phyloP scores from a whole-genome alignment of 78 protist species.

The Speleostelium caveatum region DNA sequence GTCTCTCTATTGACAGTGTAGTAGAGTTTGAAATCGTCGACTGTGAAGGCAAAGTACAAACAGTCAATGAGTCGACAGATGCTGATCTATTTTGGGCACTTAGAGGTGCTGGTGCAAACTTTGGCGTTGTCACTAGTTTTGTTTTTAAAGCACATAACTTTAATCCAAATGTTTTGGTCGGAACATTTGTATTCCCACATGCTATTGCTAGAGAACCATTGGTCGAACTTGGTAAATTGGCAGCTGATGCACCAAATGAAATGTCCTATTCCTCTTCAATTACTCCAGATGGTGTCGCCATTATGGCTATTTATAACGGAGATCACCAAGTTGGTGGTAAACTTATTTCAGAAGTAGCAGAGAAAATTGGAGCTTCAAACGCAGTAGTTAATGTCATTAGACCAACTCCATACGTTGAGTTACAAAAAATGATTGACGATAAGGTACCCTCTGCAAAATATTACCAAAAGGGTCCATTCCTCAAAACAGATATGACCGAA shows the following conservation, averaged over 20 bases:
- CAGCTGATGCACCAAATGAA: not conserved
- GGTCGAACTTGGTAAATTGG: not conserved
- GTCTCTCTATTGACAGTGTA: conserved; percentile 35
- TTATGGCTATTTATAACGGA: conserved; percentile 15
- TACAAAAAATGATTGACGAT: conserved; percentile 14
- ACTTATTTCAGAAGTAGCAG: not conserved
- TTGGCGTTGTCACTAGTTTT: conserved; percentile 42
- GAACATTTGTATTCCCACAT: conserved; percentile 15
- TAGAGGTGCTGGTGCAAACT: conserved; percentile 60
- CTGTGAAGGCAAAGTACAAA: conserved; percentile 5
- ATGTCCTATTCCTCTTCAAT: conserved; percentile 27
- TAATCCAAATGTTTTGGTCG: conserved; percentile 15
- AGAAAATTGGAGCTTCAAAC: not conserved
- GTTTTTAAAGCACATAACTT: not conserved
- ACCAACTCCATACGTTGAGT: not conserved
- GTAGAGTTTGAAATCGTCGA: conserved; percentile 2
- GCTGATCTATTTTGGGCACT: conserved; percentile 36
- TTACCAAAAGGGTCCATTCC: conserved; percentile 33
- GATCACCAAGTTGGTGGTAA: not conserved
- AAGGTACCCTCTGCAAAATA: conserved; percentile 23
- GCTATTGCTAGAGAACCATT: not conserved
- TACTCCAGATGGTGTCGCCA: conserved; percentile 19
- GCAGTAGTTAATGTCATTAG: not conserved
- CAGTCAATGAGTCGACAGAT: not conserved
- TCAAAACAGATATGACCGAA: not conserved